Evolutionary conservation across 164 flowering plant species (phyloP), one percentile per base, ranked within the genome.

Genomic region (Malania oleifera): DNA sequence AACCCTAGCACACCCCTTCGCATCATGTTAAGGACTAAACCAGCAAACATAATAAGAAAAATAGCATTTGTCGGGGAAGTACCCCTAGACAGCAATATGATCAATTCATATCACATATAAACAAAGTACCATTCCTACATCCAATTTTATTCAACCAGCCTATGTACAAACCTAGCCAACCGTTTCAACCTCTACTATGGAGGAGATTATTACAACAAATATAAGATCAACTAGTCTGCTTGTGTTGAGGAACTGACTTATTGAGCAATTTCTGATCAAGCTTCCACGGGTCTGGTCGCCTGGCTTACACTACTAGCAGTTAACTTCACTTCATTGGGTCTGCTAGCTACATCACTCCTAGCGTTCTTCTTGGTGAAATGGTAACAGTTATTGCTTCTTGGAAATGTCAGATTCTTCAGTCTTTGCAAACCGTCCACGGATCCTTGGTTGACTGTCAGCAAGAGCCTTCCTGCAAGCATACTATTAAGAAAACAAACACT

Each of bases 381-480:
- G 43, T 15, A 22, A 37, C n/a, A 55, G 50, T 68, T 43, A 77
- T 60, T 68, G 62, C 76, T 72, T 80, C 79, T 75, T 82, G 55
- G 67, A 60, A 39, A 39, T 64, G 7, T 85, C 83, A 3, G 66
- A 52, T 61, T 88, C 95, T 56, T 85, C 91, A 0, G 84, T 84
- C 81, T 80, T 95, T 0, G 97, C 99, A 73, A 95, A 95, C 76
- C 99, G 80, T 63, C 99, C 99, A 1, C 97, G 91, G 62, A 91
- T 73, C 68, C 99, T 80, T n/a, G 99, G 99, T 63, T 95, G 99
- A 63, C 78, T 90, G 72, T 93, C 98, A 15, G 98, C 98, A 27
- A 93, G 73, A 43, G 97, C 99, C 73, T 95, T 95, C 84, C 99
- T 84, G 77, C 99, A 95, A 40, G 99, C 99, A 79, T 95, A 95